Conservation (phyloP, 352 stramenopile genomes). For the Aphanomyces astaci region DNA sequence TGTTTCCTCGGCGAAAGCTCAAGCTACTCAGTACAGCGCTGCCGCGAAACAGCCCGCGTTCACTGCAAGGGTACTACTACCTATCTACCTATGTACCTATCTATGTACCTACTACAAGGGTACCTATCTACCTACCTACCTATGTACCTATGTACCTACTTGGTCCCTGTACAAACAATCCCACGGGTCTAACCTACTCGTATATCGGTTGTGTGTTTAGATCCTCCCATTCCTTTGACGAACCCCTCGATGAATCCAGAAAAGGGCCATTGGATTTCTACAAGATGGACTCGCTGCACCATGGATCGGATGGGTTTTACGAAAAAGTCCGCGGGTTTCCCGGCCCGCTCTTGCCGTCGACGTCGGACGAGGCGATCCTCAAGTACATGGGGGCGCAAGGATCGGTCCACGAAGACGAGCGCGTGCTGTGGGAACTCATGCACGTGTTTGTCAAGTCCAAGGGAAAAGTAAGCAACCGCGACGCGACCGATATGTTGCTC, state of each 20-base stretch:
- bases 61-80: conserved; percentile 24
- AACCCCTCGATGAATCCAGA: conserved; percentile 39
- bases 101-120: too few species aligned
- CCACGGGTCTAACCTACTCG: too few species aligned
- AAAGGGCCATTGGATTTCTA: conserved; percentile 79
- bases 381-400: conserved; percentile 13
- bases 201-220: too few species aligned
- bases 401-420: background rate
- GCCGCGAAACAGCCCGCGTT: conserved; percentile 60
- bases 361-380: conserved; percentile 53
- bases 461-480: conserved; percentile 12
- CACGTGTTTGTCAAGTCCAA: conserved; percentile 19
- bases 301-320: conserved; percentile 59
- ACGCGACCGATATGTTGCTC: conserved; percentile 18
- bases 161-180: too few species aligned
- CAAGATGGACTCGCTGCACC: conserved; percentile 60
- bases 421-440: conserved; percentile 16
- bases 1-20: conserved; percentile 83
- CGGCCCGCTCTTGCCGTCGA: conserved; percentile 55
- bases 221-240: conserved; percentile 14
- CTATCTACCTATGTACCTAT: too few species aligned
- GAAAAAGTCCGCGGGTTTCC: conserved; percentile 69
- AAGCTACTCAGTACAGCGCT: conserved; percentile 54
- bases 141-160: too few species aligned
- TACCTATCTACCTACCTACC: too few species aligned